phyloP scores from a whole-genome alignment of 306 rosid species.

The Gillenia trifoliata region DNA sequence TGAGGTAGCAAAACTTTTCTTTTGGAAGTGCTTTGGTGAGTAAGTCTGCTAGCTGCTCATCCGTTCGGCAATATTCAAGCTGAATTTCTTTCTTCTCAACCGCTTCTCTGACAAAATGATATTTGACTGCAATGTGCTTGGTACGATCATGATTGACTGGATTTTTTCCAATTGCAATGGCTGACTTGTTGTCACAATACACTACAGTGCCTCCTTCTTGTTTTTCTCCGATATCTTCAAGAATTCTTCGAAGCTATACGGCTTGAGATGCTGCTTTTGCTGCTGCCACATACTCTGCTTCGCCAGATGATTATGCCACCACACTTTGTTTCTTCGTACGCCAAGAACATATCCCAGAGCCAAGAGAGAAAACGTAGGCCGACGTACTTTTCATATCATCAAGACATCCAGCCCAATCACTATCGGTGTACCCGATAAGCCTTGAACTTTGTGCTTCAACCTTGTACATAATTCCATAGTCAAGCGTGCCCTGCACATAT shows the following conservation, averaged over 20 bases:
- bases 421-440: not conserved
- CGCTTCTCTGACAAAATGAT: not conserved
- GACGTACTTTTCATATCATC: constrained; percentile 6
- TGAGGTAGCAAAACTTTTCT: too few relatives aligned
- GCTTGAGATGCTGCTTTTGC: not conserved
- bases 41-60: too few relatives aligned
- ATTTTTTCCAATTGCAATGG: not conserved
- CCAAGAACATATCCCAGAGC: not conserved
- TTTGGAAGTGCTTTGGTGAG: too few relatives aligned
- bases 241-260: not conserved
- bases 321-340: too few relatives aligned
- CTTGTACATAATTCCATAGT: not conserved
- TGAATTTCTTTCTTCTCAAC: too few relatives aligned
- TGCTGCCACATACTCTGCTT: too few relatives aligned
- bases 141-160: not conserved
- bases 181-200: not conserved
- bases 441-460: not conserved
- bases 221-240: not conserved
- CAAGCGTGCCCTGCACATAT: not conserved
- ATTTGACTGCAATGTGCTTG: not conserved
- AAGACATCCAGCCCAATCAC: not conserved
- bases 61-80: too few relatives aligned
- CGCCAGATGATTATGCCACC: too few relatives aligned
- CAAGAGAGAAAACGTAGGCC: not conserved
- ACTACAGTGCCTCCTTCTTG: not conserved